phyloP scores from a whole-genome alignment of 768 basidiomycete species.

The Ramaria rubella region DNA sequence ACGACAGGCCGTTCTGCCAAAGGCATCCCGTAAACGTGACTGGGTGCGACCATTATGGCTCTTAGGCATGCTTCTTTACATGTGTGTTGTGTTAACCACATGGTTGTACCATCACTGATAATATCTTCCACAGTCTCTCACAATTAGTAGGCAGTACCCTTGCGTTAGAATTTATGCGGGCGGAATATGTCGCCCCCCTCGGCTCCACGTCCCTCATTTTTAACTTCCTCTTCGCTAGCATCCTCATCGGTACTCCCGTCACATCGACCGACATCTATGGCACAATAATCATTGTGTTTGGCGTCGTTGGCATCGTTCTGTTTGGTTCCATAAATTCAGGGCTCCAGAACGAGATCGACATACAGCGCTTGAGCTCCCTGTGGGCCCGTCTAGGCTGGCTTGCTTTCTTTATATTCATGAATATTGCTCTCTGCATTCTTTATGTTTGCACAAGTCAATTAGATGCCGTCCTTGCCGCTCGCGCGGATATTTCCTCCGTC shows the following conservation, averaged over 20 bases:
- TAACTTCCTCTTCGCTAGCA: constrained; percentile 92
- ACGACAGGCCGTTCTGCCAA: constrained; percentile 46
- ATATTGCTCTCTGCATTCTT: constrained; percentile 55
- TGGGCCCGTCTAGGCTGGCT: constrained; percentile 90
- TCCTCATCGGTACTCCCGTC: constrained; percentile 80
- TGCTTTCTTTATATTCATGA: constrained; percentile 80
- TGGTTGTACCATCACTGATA: neutral
- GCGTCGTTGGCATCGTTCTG: constrained; percentile 82
- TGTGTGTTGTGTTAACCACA: constrained; percentile 41
- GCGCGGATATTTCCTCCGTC: constrained; percentile 60
- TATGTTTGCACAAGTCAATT: constrained; percentile 67
- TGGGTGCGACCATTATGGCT: constrained; percentile 86
- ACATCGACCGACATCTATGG: constrained; percentile 81
- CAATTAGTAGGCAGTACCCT: constrained; percentile 85
- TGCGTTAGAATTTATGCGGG: constrained; percentile 83
- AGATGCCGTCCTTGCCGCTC: constrained; percentile 62
- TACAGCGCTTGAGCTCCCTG: constrained; percentile 67
- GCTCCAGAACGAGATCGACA: constrained; percentile 65
- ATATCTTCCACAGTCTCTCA: constrained; percentile 47
- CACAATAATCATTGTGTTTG: constrained; percentile 73
- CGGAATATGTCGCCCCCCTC: constrained; percentile 93
- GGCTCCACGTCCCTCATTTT: constrained; percentile 92
- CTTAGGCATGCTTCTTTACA: constrained; percentile 89
- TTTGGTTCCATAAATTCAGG: constrained; percentile 84
- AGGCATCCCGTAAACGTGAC: constrained; percentile 63